These are phyloP conservation scores for Marvania coccoides DNA, from an alignment of 139 green algal genomes.

Conservation along the genomic window DNA sequence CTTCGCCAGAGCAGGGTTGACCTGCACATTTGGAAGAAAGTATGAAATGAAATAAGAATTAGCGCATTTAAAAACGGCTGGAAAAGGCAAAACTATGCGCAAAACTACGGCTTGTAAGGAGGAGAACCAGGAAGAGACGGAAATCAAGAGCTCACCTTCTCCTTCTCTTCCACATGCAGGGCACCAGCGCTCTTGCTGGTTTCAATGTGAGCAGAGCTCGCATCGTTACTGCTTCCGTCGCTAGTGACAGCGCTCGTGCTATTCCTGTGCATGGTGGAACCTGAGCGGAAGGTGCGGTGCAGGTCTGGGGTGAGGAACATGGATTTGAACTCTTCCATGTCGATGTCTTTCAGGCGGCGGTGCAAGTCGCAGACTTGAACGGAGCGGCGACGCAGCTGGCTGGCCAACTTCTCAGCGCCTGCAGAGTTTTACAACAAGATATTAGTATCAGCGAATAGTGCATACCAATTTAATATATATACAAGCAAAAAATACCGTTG, in stretches of 20 bases:
- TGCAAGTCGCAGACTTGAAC: conserved; percentile 29
- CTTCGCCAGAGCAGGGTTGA: background rate
- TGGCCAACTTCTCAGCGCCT: background rate
- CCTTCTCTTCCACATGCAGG: background rate
- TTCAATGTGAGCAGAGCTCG: background rate
- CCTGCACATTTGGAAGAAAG: too few relatives aligned
- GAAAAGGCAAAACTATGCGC: background rate
- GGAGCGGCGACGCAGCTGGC: background rate
- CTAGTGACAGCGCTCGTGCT: background rate
- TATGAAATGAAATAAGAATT: too few relatives aligned
- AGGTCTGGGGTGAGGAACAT: background rate
- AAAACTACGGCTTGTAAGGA: background rate
- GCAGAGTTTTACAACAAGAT: too few relatives aligned
- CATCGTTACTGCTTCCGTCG: background rate
- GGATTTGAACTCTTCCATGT: conserved; percentile 9
- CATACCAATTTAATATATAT: too few relatives aligned
- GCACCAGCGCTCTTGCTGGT: background rate
- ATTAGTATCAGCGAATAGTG: too few relatives aligned
- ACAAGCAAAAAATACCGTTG: too few relatives aligned
- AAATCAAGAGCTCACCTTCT: background rate
- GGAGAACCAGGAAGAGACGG: too few relatives aligned
- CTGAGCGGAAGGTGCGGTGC: background rate
- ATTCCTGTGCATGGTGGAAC: background rate
- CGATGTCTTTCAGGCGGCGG: conserved; percentile 22
- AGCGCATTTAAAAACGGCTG: background rate